These are phyloP conservation scores for Tulasnella sp. DNA, from an alignment of 768 basidiomycete species.

Conservation along the genomic window DNA sequence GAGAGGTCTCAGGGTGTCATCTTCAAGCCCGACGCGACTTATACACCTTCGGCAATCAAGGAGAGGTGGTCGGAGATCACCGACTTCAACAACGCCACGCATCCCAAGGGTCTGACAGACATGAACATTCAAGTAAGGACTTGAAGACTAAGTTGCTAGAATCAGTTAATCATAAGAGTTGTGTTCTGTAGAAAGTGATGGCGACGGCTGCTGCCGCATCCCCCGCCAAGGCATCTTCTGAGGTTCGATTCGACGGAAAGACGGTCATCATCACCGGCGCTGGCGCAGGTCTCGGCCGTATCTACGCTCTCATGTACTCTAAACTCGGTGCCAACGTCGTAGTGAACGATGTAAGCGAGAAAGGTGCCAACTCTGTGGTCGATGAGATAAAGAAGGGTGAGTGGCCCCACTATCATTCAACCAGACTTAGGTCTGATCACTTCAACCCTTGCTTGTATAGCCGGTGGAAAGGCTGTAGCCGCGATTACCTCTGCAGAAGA, in stretches of 20 bases:
- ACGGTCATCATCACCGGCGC: constrained; percentile 92
- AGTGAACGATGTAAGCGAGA: constrained; percentile 86
- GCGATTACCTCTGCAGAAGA: constrained; percentile 85
- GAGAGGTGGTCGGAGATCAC: constrained; percentile 70
- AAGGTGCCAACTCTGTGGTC: constrained; percentile 72
- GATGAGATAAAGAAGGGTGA: constrained; percentile 73
- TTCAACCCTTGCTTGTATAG: constrained; percentile 36
- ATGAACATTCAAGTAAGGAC: constrained; percentile 42
- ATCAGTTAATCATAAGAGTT: not conserved
- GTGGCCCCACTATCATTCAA: no score
- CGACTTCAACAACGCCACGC: constrained; percentile 60
- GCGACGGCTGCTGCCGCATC: constrained; percentile 29
- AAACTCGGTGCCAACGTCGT: constrained; percentile 93
- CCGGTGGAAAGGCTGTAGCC: constrained; percentile 78
- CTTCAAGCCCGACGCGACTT: constrained; percentile 80
- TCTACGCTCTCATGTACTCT: constrained; percentile 85
- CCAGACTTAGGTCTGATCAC: no score
- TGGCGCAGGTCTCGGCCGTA: constrained; percentile 86
- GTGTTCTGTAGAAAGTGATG: not conserved
- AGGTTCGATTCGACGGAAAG: constrained; percentile 75
- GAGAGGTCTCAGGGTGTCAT: constrained; percentile 78
- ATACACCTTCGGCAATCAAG: constrained; percentile 94
- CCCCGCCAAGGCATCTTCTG: constrained; percentile 50
- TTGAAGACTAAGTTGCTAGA: not conserved
- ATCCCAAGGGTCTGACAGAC: constrained; percentile 57